Conservation (phyloP, 495 filamentous ascomycete species). For the Mytilinidion resinicola region DNA sequence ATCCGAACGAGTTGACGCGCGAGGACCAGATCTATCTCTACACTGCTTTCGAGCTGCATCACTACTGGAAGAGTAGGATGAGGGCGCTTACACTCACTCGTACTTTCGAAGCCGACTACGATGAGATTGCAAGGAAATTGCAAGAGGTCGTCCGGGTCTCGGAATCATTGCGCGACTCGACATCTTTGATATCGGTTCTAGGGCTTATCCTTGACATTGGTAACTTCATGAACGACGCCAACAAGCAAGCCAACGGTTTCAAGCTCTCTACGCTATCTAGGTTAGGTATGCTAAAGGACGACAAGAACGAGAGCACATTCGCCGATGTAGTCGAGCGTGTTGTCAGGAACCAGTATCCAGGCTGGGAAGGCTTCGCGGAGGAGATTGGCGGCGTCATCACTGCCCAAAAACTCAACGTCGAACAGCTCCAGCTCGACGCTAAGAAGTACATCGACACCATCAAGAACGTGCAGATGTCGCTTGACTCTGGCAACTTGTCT, state of each 20-base stretch:
- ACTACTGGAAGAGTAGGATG: constrained; percentile 98
- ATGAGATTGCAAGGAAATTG: constrained; percentile 77
- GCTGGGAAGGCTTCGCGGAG: constrained; percentile 83
- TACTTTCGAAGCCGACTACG: constrained; percentile 82
- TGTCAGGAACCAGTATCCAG: constrained; percentile 89
- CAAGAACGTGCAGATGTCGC: constrained; percentile 81
- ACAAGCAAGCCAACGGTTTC: constrained; percentile 97
- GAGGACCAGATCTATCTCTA: constrained; percentile 93
- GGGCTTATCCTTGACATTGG: constrained; percentile 95
- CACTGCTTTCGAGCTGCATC: constrained; percentile 89
- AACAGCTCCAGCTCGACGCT: constrained; percentile 83
- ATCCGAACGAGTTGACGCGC: constrained; percentile 80
- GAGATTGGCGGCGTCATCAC: constrained; percentile 77
- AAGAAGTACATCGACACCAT: constrained; percentile 92
- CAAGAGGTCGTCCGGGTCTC: constrained; percentile 76
- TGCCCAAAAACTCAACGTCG: constrained; percentile 92
- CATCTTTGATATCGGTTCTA: constrained; percentile 89
- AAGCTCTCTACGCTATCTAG: constrained; percentile 93
- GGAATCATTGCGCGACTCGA: constrained; percentile 83
- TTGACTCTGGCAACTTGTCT: constrained; percentile 90
- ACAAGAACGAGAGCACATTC: constrained; percentile 95
- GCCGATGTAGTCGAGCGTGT: constrained; percentile 97
- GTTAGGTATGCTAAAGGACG: constrained; percentile 95
- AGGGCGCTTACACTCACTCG: constrained; percentile 80
- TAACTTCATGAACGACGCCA: constrained; percentile 99